Conservation (phyloP, 2,329 filamentous ascomycete species). For the Pseudogymnoascus sp. region DNA sequence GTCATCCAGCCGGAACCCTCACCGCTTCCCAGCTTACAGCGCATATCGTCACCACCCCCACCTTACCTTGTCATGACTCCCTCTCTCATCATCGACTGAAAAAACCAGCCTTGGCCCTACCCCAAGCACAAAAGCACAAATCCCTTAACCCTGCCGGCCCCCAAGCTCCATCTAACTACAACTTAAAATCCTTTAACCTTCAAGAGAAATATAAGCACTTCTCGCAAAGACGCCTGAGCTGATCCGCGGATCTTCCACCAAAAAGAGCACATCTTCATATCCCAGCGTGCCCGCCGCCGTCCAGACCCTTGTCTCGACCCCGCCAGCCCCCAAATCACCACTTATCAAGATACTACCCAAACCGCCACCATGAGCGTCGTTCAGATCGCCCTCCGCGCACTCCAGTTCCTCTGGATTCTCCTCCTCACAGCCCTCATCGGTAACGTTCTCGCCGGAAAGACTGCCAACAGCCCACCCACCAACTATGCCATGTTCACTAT, state of each 20-base stretch:
- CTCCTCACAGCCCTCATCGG: constrained; percentile 25
- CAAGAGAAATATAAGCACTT: background rate
- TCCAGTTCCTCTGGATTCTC: constrained; percentile 24
- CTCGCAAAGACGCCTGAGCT: background rate
- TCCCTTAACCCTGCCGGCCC: background rate
- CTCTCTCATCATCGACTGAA: constrained; percentile 4
- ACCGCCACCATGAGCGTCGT: constrained; percentile 14
- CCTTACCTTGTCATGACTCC: constrained; percentile 5
- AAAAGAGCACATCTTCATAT: constrained; percentile 6
- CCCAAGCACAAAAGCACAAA: constrained; percentile 5
- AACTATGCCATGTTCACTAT: constrained; percentile 60
- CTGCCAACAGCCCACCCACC: constrained; percentile 51
- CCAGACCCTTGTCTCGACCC: constrained; percentile 1
- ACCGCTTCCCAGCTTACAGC: constrained; percentile 2
- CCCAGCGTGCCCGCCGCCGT: background rate
- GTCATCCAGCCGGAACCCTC: background rate
- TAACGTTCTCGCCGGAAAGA: constrained; percentile 40
- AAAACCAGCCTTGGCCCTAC: background rate
- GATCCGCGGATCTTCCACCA: background rate
- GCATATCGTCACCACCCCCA: background rate
- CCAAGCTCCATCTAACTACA: background rate
- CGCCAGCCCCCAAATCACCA: background rate
- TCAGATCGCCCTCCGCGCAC: constrained; percentile 19
- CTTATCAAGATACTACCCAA: background rate
- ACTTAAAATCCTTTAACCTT: background rate